These are phyloP conservation scores for Pythium rhizo-oryzae DNA, from an alignment of 352 stramenopile species.

Conservation along the genomic window DNA sequence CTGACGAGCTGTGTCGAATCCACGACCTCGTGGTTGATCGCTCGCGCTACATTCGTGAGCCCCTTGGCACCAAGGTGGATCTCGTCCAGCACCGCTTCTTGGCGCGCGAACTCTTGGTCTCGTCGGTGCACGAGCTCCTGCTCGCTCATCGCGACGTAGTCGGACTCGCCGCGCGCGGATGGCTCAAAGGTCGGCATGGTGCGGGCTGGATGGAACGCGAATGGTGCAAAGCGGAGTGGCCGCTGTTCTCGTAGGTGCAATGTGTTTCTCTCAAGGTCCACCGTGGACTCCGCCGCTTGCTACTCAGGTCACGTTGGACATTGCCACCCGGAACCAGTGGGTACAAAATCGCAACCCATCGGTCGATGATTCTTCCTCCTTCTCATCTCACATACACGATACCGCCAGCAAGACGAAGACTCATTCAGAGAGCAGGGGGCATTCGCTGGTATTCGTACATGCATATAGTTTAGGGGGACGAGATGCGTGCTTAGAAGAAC, in stretches of 20 bases:
- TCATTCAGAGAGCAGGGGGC: not conserved
- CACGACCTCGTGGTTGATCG: slow-evolving; percentile 80
- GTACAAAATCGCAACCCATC: not conserved
- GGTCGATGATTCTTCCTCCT: not conserved
- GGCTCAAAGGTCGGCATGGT: slow-evolving; percentile 18
- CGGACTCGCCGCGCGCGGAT: slow-evolving; percentile 6
- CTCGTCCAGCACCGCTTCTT: slow-evolving; percentile 72
- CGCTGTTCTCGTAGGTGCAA: too few species aligned
- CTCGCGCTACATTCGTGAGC: slow-evolving; percentile 71
- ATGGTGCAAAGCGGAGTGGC: too few species aligned
- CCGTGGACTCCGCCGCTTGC: too few species aligned
- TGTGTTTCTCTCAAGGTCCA: too few species aligned
- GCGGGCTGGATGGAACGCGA: not conserved
- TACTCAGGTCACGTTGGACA: not conserved
- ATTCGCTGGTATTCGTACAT: slow-evolving; percentile 11
- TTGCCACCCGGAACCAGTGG: not conserved
- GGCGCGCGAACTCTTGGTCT: slow-evolving; percentile 45
- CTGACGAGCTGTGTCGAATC: slow-evolving; percentile 79
- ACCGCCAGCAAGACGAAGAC: not conserved
- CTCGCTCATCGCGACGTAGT: slow-evolving; percentile 38
- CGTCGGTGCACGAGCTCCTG: slow-evolving; percentile 62
- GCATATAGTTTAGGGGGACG: slow-evolving; percentile 3
- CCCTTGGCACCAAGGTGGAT: slow-evolving; percentile 67
- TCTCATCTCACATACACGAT: too few species aligned
- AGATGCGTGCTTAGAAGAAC: slow-evolving; percentile 15